These are phyloP conservation scores for Suhomyces emberorum DNA, from an alignment of 805 yeast genomes.

Conservation along the genomic window DNA sequence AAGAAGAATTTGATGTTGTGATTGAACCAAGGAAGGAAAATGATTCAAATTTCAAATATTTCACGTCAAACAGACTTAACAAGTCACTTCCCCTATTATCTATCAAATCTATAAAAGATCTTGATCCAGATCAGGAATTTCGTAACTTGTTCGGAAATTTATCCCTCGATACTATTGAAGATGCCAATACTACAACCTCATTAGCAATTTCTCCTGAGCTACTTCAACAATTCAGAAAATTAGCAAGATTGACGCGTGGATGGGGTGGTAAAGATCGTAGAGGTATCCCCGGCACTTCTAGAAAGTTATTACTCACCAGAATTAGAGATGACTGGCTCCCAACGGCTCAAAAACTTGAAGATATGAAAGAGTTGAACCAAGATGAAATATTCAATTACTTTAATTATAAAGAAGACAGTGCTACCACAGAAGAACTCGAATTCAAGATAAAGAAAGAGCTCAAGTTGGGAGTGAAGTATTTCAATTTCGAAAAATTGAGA, in stretches of 20 bases:
- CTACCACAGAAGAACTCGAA: slow-evolving; percentile 24
- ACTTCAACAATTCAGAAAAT: slow-evolving; percentile 57
- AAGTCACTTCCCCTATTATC: slow-evolving; percentile 40
- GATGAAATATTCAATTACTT: slow-evolving; percentile 36
- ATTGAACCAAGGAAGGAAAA: slow-evolving; percentile 32
- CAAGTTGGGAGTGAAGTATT: slow-evolving; percentile 50
- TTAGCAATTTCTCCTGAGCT: slow-evolving; percentile 67
- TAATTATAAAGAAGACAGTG: slow-evolving; percentile 33
- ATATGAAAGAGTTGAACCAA: slow-evolving; percentile 51
- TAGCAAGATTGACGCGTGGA: slow-evolving; percentile 60
- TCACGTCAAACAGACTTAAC: slow-evolving; percentile 46
- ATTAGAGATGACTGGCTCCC: slow-evolving; percentile 83
- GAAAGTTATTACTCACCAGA: slow-evolving; percentile 65
- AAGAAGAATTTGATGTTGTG: slow-evolving; percentile 23
- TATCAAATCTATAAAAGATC: slow-evolving; percentile 43
- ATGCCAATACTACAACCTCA: slow-evolving; percentile 73
- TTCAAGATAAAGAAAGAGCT: slow-evolving; percentile 30
- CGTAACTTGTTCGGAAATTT: slow-evolving; percentile 67
- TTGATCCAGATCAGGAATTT: slow-evolving; percentile 78
- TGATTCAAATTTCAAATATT: slow-evolving; percentile 43
- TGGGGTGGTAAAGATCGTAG: slow-evolving; percentile 84
- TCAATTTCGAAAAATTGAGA: slow-evolving; percentile 45
- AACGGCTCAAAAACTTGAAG: slow-evolving; percentile 55
- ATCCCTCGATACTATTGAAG: slow-evolving; percentile 64
- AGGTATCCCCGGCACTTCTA: slow-evolving; percentile 68